Base-by-base conservation (phyloP, 768 basidiomycete genomes). In the Pseudohyphozyma bogoriensis region DNA sequence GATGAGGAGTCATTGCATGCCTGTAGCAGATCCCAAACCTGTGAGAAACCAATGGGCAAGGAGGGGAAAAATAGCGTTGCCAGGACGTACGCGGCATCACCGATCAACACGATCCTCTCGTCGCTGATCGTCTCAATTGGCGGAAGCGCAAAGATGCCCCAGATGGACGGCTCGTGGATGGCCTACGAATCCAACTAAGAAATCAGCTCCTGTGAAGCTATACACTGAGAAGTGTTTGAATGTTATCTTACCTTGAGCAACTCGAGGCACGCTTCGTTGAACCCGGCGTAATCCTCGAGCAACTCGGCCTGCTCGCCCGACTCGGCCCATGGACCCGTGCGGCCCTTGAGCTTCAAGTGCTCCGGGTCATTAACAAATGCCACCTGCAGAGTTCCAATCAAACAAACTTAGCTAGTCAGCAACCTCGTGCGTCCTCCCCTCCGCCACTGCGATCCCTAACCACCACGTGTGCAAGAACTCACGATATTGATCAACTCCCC, bases 81-180 rank as follows among this genome's bases (percentile, higher is more conserved):
- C 15, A 26, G 29, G 28, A 32, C 16, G 26, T 13, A 49, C 51
- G 36, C 51, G 13, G 51, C 51, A 20, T 52, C 51, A 9, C 51
- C 51, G 8, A 52, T 52, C 4, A 52, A 13, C 1, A 52, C 36
- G 12, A 37, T 35, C n/a, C 51, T 18, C 13, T 52, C 51, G 51
- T 52, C 51, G 7, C 36, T n/a, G n/a, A 36, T 37, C 6, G 26
- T 26, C 11, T 52, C 36, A 13, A 52, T 52, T 12, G n/a, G 22
- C 5, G 51, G 51, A 4, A 52, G 13, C 9, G n/a, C 35, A 15
- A 36, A 52, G 26, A 52, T 52, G 35, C 51, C 51, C 51, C 51
- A 52, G n/a, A 52, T 37, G 10, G 51, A 52, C 13, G 51, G 51
- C n/a, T 52, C 39, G 20, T 52, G 36, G 24, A 52, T 52, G 4